Evolutionary conservation across 768 basidiomycete genomes (phyloP).

Genomic region (Mycena pura): DNA sequence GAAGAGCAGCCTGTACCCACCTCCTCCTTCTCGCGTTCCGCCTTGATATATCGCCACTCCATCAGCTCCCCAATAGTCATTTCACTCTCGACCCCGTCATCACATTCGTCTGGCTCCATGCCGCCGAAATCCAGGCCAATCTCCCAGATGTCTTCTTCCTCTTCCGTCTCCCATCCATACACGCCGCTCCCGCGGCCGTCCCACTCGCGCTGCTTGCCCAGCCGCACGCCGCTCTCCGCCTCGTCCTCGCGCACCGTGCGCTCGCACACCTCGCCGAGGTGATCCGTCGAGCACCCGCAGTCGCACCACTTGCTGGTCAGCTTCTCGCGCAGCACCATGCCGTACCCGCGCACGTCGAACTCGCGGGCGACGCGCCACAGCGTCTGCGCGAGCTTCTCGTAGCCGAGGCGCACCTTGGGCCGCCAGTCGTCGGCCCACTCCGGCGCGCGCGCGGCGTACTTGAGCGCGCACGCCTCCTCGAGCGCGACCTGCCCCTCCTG

Average conservation of each 20-base stretch:
- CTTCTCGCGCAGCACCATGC: constrained; percentile 72
- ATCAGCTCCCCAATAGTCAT: constrained; percentile 79
- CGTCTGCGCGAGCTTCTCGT: constrained; percentile 67
- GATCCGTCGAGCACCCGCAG: constrained; percentile 82
- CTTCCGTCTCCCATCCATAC: constrained; percentile 75
- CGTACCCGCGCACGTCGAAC: constrained; percentile 77
- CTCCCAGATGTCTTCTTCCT: constrained; percentile 82
- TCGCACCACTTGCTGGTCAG: constrained; percentile 80
- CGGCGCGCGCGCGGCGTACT: constrained; percentile 48
- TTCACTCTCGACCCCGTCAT: constrained; percentile 50
- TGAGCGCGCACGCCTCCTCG: constrained; percentile 69
- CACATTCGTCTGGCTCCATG: constrained; percentile 56
- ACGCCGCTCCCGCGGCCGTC: constrained; percentile 78
- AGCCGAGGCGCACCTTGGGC: constrained; percentile 64
- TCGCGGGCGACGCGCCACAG: constrained; percentile 76
- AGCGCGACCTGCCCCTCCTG: constrained; percentile 65
- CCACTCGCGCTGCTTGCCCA: constrained; percentile 79
- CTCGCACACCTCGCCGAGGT: constrained; percentile 80
- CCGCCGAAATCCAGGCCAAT: constrained; percentile 70
- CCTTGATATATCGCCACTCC: constrained; percentile 75
- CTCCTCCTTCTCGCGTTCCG: constrained; percentile 75
- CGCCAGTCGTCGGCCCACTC: constrained; percentile 67
- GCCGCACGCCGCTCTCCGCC: constrained; percentile 60
- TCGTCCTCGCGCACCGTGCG: constrained; percentile 74
- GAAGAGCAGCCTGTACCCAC: constrained; percentile 42